phyloP scores from a whole-genome alignment of 495 filamentous ascomycete species.

The Thermothielavioides terrestris region DNA sequence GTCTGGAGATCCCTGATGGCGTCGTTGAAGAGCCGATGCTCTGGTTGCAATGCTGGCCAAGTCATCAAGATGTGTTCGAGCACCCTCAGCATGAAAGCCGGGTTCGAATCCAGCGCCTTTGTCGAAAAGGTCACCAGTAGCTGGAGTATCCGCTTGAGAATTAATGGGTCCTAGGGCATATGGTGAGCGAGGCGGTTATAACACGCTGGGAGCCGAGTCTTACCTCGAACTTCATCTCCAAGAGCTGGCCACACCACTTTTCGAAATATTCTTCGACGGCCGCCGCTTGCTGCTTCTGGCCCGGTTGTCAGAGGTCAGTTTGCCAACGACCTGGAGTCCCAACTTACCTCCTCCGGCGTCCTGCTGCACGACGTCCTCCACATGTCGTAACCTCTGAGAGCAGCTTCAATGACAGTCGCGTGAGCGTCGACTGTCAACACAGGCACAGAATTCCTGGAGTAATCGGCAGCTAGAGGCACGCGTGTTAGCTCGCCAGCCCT shows the following conservation, averaged over 20 bases:
- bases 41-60: conserved; percentile 57
- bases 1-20: conserved; percentile 83
- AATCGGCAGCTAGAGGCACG: conserved; percentile 50
- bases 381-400: conserved; percentile 77
- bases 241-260: conserved; percentile 66
- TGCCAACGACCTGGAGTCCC: conserved; percentile 1
- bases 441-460: conserved; percentile 69
- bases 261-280: conserved; percentile 62
- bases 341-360: conserved; percentile 47
- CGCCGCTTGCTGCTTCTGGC: conserved; percentile 51
- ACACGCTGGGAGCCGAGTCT: neutral
- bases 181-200: neutral
- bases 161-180: conserved; percentile 64
- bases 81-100: conserved; percentile 73
- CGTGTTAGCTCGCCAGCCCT: conserved; percentile 24
- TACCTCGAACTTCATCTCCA: conserved; percentile 70
- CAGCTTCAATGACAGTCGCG: conserved; percentile 83
- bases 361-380: conserved; percentile 54
- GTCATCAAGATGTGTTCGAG: conserved; percentile 85
- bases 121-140: conserved; percentile 79
- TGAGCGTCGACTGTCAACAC: conserved; percentile 80
- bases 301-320: conserved; percentile 5
- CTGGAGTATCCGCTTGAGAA: conserved; percentile 75
- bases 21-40: conserved; percentile 67
- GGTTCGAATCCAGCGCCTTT: conserved; percentile 66